A percentile compares a stretch with the other conserved stretches of the same genome.
phyloP scores from a whole-genome alignment of 768 basidiomycete species.

The Kwoniella bestiolae region DNA sequence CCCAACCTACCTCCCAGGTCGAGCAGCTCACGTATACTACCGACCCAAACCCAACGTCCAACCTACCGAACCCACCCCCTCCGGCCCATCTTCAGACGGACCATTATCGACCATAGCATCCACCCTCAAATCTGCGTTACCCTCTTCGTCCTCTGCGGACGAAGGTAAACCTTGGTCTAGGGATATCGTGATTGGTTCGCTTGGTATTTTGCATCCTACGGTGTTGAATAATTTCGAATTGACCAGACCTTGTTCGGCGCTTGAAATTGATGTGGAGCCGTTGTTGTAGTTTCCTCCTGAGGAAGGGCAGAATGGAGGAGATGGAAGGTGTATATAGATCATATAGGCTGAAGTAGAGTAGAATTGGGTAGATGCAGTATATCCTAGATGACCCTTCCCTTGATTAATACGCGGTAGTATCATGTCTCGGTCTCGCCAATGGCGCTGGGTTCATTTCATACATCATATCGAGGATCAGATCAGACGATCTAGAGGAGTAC shows the following conservation, averaged over 20 bases:
- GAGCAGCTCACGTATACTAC: slow-evolving; percentile 89
- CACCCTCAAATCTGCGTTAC: slow-evolving; percentile 62
- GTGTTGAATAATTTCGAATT: slow-evolving; percentile 94
- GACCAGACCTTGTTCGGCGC: slow-evolving; percentile 86
- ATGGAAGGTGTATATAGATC: background rate
- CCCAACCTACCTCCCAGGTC: slow-evolving; percentile 90
- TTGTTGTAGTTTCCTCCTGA: slow-evolving; percentile 66
- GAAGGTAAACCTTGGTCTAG: slow-evolving; percentile 43
- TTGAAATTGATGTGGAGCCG: slow-evolving; percentile 95
- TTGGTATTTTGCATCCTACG: slow-evolving; percentile 90
- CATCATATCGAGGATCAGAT: too few relatives aligned
- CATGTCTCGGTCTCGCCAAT: too few relatives aligned
- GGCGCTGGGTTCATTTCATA: too few relatives aligned
- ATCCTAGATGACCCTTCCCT: too few relatives aligned
- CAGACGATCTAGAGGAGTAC: too few relatives aligned
- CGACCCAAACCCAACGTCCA: slow-evolving; percentile 60
- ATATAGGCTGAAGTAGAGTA: background rate
- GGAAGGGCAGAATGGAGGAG: background rate
- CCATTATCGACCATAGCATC: slow-evolving; percentile 58
- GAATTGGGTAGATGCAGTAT: background rate
- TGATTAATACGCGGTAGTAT: too few relatives aligned
- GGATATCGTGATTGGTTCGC: slow-evolving; percentile 80
- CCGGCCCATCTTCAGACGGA: slow-evolving; percentile 31
- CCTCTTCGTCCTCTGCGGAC: slow-evolving; percentile 27
- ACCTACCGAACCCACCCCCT: slow-evolving; percentile 35